A percentile compares a stretch with the other conserved stretches of the same genome.
These are phyloP conservation scores for Claviceps spartinae DNA, from an alignment of 2,329 filamentous ascomycete species.

Conservation along the genomic window DNA sequence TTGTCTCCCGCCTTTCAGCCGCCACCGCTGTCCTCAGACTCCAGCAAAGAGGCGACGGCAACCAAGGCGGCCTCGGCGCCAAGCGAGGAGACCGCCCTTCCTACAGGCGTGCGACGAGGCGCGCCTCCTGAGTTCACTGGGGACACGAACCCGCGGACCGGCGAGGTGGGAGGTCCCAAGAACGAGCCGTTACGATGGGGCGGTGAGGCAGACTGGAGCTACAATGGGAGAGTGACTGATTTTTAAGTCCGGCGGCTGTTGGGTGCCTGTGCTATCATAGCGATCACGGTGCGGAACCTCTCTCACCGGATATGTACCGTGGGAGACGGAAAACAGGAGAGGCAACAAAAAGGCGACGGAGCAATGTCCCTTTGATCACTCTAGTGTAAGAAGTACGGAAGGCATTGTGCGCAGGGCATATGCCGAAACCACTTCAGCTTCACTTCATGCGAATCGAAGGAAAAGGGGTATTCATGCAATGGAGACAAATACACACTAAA, in stretches of 20 bases:
- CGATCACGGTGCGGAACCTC: no score
- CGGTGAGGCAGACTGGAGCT: constrained; percentile 66
- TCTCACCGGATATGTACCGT: no score
- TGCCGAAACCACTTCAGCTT: no score
- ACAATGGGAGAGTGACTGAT: constrained; percentile 88
- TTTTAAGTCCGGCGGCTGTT: constrained; percentile 35
- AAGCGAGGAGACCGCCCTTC: constrained; percentile 20
- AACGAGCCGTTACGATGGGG: constrained; percentile 93
- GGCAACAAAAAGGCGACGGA: no score
- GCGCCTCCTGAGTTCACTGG: constrained; percentile 86
- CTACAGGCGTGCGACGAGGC: constrained; percentile 53
- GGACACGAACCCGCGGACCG: constrained; percentile 82
- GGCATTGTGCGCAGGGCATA: no score
- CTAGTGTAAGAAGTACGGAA: no score
- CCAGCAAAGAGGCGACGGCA: not conserved
- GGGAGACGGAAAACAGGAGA: no score
- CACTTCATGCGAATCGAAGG: no score
- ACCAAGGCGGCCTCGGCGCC: constrained; percentile 6
- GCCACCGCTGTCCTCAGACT: not conserved
- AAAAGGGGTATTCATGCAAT: no score
- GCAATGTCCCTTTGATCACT: no score
- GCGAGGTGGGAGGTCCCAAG: constrained; percentile 92
- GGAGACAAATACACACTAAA: no score
- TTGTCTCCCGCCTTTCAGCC: constrained; percentile 29
- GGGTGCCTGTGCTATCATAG: no score